Base-by-base conservation (phyloP, 192 early-diverging fungal genomes). In the Umbelopsis sp. region DNA sequence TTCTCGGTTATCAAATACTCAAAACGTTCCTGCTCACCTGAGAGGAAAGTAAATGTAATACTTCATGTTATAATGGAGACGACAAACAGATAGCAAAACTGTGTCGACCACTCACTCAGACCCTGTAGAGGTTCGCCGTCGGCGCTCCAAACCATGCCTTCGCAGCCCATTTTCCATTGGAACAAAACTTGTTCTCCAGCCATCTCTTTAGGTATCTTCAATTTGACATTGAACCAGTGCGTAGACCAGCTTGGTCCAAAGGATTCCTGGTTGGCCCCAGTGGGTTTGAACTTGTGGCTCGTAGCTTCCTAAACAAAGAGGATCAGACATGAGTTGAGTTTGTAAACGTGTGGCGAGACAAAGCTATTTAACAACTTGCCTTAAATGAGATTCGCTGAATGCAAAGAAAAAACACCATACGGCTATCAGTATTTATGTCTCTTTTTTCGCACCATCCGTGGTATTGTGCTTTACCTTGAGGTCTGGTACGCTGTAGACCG, bases 91-190 rank as follows among this genome's bases (percentile, higher is more conserved):
- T n/a, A 11, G 4, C 45, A 46, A 25, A 18, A 41, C 2, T 61
- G 18, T 27, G 8, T 10, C 11, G 20, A 70, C 64, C 2, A 68
- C 76, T 66, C 74, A 91, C 89, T 97, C 45, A 99, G 76, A 12
- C 97, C 98, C 74, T 93, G 92, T 18, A 98, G 79, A 8, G 94
- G 90, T 69, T 88, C 76, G 3, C 98, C 96, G 8, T 91, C 85
- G 3, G 69, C 80, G 8, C 92, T 89, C 93, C 94, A 99, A 18
- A 99, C 77, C 82, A 98, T 81, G 16, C 84, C 96, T 78, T 99
- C 97, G 71, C 88, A 94, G 49, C 79, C 78, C 30, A 94, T 85
- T 74, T 99, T 91, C 82, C 95, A 99, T 37, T 90, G 64, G n/a
- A 99, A 82, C 20, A 87, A 78, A 15, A 99, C 93, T 52, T 86